Evolutionary conservation across 495 filamentous ascomycete genomes (phyloP).

Genomic region (Penicillium canariense): DNA sequence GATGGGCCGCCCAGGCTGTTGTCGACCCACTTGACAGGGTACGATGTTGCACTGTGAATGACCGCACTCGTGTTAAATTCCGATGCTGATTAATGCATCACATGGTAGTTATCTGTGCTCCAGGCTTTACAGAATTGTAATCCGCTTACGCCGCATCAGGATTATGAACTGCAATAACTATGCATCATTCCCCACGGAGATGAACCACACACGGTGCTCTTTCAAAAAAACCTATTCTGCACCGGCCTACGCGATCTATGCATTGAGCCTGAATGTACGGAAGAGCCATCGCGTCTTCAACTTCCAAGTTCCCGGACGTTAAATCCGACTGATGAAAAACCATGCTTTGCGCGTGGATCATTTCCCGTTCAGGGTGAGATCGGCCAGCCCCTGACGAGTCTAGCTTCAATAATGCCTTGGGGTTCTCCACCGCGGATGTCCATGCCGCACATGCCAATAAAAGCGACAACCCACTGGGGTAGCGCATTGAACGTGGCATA

Average conservation of each 20-base stretch:
- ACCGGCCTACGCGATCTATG: not conserved
- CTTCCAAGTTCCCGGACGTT: not conserved
- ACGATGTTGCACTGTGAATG: constrained; percentile 3
- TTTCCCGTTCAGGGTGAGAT: not conserved
- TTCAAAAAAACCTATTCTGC: not conserved
- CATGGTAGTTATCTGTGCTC: not conserved
- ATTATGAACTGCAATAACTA: not conserved
- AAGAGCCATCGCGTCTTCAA: not conserved
- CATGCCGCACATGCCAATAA: not conserved
- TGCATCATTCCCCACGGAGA: not conserved
- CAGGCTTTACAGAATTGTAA: constrained; percentile 3
- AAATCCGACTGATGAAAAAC: not conserved
- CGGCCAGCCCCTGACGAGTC: not conserved
- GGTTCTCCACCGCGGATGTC: constrained; percentile 1
- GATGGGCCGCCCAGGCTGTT: not conserved
- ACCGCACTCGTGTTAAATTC: not conserved
- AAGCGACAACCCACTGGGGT: not conserved
- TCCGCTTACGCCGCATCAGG: constrained; percentile 1
- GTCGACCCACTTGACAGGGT: constrained; percentile 8
- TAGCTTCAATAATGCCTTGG: constrained; percentile 11
- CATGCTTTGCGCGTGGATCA: constrained; percentile 3
- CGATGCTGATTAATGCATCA: not conserved
- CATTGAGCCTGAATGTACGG: constrained; percentile 3
- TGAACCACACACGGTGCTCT: not conserved
- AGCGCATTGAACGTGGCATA: not conserved